phyloP scores from a whole-genome alignment of 2,329 filamentous ascomycete species.

The Talaromyces sp. region DNA sequence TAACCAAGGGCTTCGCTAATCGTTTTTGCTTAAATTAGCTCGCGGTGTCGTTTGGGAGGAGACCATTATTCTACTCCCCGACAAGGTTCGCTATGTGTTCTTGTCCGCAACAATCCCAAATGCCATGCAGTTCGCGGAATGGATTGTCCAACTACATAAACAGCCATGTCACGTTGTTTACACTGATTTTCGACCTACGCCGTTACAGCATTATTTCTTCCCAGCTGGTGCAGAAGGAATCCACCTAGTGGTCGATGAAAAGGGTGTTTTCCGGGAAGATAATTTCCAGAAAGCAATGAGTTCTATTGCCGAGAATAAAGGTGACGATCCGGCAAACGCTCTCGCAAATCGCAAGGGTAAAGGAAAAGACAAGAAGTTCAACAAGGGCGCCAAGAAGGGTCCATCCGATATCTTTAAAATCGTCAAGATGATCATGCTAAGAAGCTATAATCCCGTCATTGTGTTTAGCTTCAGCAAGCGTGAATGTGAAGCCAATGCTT shows the following conservation, averaged over 20 bases:
- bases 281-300: conserved; percentile 98
- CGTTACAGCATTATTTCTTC: conserved; percentile 96
- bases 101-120: conserved; percentile 97
- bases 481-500: conserved; percentile 84
- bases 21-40: conserved; percentile 33
- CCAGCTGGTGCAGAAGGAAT: conserved; percentile 89
- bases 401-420: conserved; percentile 92
- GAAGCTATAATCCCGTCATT: conserved; percentile 95
- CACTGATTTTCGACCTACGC: conserved; percentile 95
- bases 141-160: conserved; percentile 96
- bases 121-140: conserved; percentile 98
- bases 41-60: conserved; percentile 99
- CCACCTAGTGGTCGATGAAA: conserved; percentile 91
- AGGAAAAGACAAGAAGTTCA: conserved; percentile 86
- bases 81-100: conserved; percentile 99
- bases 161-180: conserved; percentile 99
- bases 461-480: conserved; percentile 99
- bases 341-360: conserved; percentile 77
- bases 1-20: conserved; percentile 17
- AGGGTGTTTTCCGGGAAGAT: conserved; percentile 89
- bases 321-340: conserved; percentile 72
- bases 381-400: conserved; percentile 72
- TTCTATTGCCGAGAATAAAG: conserved; percentile 79
- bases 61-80: conserved; percentile 93
- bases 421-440: conserved; percentile 97